These are phyloP conservation scores for Mucor ambiguus DNA, from an alignment of 371 early-diverging fungal genomes.

Conservation along the genomic window DNA sequence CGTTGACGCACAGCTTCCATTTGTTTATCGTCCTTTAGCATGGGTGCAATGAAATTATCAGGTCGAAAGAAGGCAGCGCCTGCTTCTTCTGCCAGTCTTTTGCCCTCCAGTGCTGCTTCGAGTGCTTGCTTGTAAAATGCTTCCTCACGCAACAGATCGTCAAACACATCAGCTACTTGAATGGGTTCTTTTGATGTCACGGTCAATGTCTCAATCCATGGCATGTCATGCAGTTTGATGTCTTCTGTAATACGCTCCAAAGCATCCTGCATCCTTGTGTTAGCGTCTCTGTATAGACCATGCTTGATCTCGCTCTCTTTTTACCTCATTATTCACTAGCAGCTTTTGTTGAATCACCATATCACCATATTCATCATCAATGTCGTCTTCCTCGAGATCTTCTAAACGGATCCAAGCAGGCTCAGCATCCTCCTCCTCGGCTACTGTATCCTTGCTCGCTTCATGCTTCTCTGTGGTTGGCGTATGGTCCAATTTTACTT, in stretches of 20 bases:
- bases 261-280: conserved; percentile 44
- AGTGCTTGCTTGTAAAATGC: conserved; percentile 91
- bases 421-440: conserved; percentile 14
- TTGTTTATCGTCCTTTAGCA: conserved; percentile 95
- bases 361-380: conserved; percentile 59
- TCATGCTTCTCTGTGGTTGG: not conserved
- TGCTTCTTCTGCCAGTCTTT: conserved; percentile 56
- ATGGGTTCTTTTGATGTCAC: conserved; percentile 70
- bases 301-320: not conserved
- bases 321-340: conserved; percentile 75
- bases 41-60: conserved; percentile 95
- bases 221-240: conserved; percentile 68
- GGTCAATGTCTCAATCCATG: conserved; percentile 83
- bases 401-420: conserved; percentile 30
- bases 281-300: not conserved
- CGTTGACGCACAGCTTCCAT: conserved; percentile 72
- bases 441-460: not conserved
- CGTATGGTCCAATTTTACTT: conserved; percentile 2
- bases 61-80: conserved; percentile 84
- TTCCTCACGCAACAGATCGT: conserved; percentile 90
- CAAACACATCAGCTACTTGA: conserved; percentile 67
- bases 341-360: conserved; percentile 64
- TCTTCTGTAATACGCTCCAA: conserved; percentile 63
- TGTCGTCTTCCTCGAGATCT: conserved; percentile 39
- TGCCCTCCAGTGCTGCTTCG: conserved; percentile 74